Conservation (phyloP, 2,329 filamentous ascomycete genomes). For the Penicillium crustosum region DNA sequence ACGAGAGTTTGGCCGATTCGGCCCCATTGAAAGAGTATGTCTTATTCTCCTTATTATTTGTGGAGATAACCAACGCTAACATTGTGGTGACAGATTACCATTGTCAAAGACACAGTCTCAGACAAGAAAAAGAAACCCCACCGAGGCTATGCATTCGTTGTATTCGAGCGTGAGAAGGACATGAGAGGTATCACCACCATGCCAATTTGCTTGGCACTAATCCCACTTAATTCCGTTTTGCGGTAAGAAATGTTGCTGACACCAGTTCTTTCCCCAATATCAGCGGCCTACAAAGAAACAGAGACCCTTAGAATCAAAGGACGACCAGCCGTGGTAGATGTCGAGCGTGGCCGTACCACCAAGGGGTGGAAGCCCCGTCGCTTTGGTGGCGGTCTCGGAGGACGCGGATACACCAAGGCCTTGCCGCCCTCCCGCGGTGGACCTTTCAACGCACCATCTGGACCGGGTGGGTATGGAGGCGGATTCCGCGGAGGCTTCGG, state of each 20-base stretch:
- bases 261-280: slow-evolving; percentile 44
- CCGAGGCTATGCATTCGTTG: slow-evolving; percentile 91
- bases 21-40: slow-evolving; percentile 85
- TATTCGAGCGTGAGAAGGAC: slow-evolving; percentile 95
- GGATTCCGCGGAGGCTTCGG: slow-evolving; percentile 57
- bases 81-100: slow-evolving; percentile 66
- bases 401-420: slow-evolving; percentile 87
- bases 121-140: slow-evolving; percentile 79
- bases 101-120: slow-evolving; percentile 67
- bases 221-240: neutral
- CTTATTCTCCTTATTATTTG: neutral
- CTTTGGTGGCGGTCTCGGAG: slow-evolving; percentile 87
- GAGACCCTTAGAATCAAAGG: slow-evolving; percentile 93
- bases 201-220: slow-evolving; percentile 10
- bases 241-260: slow-evolving; percentile 38
- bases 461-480: slow-evolving; percentile 56
- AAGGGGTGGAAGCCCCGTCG: slow-evolving; percentile 90
- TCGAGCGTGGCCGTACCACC: slow-evolving; percentile 92
- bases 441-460: slow-evolving; percentile 57
- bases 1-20: slow-evolving; percentile 88
- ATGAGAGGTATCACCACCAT: slow-evolving; percentile 79
- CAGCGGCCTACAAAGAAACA: slow-evolving; percentile 86
- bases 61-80: slow-evolving; percentile 19
- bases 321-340: slow-evolving; percentile 87
- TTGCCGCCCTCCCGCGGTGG: slow-evolving; percentile 68